Percentiles rank a stretch among this genome's conserved stretches.
Conservation (phyloP, 345 rosid species). For the Noccaea bulbosa region DNA sequence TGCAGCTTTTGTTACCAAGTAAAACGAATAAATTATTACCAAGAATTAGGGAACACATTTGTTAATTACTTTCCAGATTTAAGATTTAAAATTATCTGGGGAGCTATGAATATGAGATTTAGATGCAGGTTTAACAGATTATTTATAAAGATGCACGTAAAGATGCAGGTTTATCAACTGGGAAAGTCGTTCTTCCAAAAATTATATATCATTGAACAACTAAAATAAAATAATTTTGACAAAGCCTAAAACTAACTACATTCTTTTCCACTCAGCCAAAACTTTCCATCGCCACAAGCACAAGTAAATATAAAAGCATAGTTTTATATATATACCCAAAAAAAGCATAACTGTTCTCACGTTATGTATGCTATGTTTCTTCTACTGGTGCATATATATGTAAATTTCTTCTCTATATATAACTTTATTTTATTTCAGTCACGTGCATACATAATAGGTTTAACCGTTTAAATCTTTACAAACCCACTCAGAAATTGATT, state of each 20-base stretch:
- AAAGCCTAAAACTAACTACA: background rate
- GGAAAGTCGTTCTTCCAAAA: background rate
- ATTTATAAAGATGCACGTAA: background rate
- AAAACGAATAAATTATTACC: no score
- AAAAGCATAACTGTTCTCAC: constrained; percentile 21
- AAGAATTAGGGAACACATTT: no score
- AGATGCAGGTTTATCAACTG: background rate
- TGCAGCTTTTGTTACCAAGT: no score
- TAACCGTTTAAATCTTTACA: background rate
- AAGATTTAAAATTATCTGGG: no score
- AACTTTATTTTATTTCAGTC: background rate
- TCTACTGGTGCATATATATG: background rate
- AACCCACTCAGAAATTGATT: background rate
- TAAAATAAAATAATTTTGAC: background rate
- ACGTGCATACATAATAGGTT: background rate
- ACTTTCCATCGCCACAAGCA: constrained; percentile 5
- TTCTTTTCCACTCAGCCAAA: constrained; percentile 17
- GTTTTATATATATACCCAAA: background rate
- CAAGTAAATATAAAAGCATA: background rate
- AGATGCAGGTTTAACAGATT: background rate
- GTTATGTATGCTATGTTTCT: background rate
- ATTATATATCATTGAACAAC: background rate
- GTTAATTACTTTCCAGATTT: no score
- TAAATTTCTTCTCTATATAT: background rate
- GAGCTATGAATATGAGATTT: no score